Conservation (phyloP, 2,329 filamentous ascomycete species). For the Saccharata proteae region DNA sequence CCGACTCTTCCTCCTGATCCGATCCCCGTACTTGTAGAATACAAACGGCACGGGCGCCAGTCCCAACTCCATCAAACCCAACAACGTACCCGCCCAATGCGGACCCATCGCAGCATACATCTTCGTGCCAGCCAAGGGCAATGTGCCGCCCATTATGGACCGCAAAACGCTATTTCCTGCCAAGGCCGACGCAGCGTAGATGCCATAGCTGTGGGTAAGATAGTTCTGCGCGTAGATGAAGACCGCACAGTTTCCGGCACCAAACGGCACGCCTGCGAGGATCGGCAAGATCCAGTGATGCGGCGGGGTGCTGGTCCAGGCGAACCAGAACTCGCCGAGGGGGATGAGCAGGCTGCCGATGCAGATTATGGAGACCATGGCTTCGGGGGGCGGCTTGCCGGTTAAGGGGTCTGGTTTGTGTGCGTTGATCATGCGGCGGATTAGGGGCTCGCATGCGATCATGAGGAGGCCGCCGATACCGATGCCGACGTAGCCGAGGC, state of each 20-base stretch:
- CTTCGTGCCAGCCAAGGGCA: slow-evolving; percentile 61
- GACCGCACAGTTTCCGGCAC: slow-evolving; percentile 60
- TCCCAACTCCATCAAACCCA: slow-evolving; percentile 59
- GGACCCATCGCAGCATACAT: slow-evolving; percentile 61
- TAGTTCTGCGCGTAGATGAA: slow-evolving; percentile 81
- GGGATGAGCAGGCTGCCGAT: slow-evolving; percentile 64
- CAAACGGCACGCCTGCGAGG: slow-evolving; percentile 67
- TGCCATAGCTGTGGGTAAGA: slow-evolving; percentile 63
- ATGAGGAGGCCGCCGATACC: slow-evolving; percentile 40
- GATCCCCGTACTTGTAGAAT: slow-evolving; percentile 54
- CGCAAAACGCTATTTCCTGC: slow-evolving; percentile 69
- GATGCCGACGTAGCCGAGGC: slow-evolving; percentile 67
- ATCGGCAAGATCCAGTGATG: slow-evolving; percentile 79
- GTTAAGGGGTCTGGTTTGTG: slow-evolving; percentile 66
- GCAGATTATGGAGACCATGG: slow-evolving; percentile 68
- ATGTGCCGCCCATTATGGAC: slow-evolving; percentile 59
- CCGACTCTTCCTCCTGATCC: slow-evolving; percentile 43
- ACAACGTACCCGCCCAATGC: slow-evolving; percentile 66
- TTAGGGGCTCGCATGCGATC: slow-evolving; percentile 41
- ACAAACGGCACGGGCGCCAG: slow-evolving; percentile 71
- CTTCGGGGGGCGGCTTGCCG: slow-evolving; percentile 62
- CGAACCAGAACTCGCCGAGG: slow-evolving; percentile 56
- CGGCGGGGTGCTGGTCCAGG: slow-evolving; percentile 41
- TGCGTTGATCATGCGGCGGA: slow-evolving; percentile 64
- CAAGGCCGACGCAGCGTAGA: slow-evolving; percentile 70